These are phyloP conservation scores for Haberlea rhodopensis DNA, from an alignment of 257 asterid species.

Conservation along the genomic window DNA sequence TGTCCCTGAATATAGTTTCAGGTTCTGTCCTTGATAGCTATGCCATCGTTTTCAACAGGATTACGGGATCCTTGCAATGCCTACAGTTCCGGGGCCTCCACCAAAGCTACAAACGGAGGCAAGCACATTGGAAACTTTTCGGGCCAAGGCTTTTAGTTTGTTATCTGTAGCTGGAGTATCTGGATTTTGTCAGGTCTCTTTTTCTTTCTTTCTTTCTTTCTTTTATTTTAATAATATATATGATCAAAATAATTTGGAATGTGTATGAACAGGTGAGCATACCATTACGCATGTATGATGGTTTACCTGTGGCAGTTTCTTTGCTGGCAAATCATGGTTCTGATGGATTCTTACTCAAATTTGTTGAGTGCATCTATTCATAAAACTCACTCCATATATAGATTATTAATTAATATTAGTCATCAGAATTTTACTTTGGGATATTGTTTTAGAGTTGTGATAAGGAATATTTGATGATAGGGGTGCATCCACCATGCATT, in stretches of 20 bases:
- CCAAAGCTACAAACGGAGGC: slow-evolving; percentile 74
- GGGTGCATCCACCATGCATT: too few relatives aligned
- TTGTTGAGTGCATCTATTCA: slow-evolving; percentile 46
- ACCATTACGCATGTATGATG: slow-evolving; percentile 64
- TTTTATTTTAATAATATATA: background rate
- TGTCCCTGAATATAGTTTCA: too few relatives aligned
- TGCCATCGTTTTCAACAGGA: slow-evolving; percentile 56
- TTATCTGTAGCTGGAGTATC: slow-evolving; percentile 87
- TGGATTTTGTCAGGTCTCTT: slow-evolving; percentile 81
- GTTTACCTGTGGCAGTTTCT: slow-evolving; percentile 71
- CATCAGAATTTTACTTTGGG: background rate
- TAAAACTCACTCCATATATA: too few relatives aligned
- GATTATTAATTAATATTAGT: too few relatives aligned
- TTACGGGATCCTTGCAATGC: slow-evolving; percentile 67
- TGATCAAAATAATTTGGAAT: background rate
- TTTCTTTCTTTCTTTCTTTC: slow-evolving; percentile 13
- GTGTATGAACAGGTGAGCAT: slow-evolving; percentile 60
- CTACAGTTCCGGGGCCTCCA: slow-evolving; percentile 89
- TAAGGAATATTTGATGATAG: too few relatives aligned
- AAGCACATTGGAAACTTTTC: slow-evolving; percentile 52
- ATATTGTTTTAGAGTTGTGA: background rate
- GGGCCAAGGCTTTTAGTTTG: slow-evolving; percentile 83
- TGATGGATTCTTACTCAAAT: slow-evolving; percentile 61
- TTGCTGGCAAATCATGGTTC: slow-evolving; percentile 78
- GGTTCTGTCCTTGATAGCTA: background rate